phyloP scores from a whole-genome alignment of 2,329 filamentous ascomycete genomes.

The Fusarium sarcochroum region DNA sequence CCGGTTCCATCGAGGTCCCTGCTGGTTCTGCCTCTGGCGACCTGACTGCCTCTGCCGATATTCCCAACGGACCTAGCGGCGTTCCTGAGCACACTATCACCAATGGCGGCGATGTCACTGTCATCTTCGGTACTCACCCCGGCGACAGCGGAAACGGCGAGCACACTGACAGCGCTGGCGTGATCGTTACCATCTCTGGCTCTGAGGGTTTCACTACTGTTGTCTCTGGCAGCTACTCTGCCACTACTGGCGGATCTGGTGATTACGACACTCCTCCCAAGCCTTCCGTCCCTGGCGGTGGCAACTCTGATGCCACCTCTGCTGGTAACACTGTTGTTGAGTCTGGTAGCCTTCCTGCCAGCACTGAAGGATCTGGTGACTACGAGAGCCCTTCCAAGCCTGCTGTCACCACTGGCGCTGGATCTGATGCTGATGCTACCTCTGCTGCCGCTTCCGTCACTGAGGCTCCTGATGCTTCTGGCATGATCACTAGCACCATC shows the following conservation, averaged over 20 bases:
- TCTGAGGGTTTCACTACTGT: constrained; percentile 15
- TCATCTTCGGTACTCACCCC: constrained; percentile 27
- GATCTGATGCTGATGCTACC: constrained; percentile 21
- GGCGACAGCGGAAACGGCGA: not conserved
- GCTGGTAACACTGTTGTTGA: constrained; percentile 11
- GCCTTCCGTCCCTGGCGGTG: constrained; percentile 1
- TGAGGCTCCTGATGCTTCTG: constrained; percentile 24
- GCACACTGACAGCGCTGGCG: constrained; percentile 3
- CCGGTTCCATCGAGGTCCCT: not conserved
- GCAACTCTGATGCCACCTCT: constrained; percentile 5
- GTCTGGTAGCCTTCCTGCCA: constrained; percentile 23
- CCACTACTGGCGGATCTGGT: constrained; percentile 1
- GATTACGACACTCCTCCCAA: constrained; percentile 8
- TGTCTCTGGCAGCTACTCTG: not conserved
- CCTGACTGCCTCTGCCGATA: not conserved
- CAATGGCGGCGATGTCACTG: constrained; percentile 21
- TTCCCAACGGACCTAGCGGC: constrained; percentile 18
- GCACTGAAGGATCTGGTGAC: not conserved
- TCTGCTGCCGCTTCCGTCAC: constrained; percentile 20
- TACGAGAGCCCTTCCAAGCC: constrained; percentile 1
- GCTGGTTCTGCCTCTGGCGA: constrained; percentile 4
- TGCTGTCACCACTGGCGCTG: constrained; percentile 9
- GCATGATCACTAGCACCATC: constrained; percentile 43
- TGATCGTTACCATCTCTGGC: constrained; percentile 15
- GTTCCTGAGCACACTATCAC: constrained; percentile 21